Evolutionary conservation across 1,284 basidiomycete genomes (phyloP).

Genomic region (Ustilago bromivora): DNA sequence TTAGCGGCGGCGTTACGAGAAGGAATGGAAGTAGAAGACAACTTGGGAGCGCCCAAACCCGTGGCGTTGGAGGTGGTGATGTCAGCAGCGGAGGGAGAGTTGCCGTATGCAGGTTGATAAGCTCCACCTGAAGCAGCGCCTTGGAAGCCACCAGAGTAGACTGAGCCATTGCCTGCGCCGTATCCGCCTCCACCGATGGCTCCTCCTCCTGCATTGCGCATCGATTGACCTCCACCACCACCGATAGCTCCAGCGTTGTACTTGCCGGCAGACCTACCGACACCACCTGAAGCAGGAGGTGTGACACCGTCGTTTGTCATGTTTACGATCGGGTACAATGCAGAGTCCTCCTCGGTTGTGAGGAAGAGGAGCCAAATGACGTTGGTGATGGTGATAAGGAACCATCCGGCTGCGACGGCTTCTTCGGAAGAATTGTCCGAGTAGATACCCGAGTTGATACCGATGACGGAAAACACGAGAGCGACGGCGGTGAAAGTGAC

Average conservation of each 20-base stretch:
- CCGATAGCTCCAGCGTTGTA: slow-evolving; percentile 23
- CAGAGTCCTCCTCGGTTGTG: slow-evolving; percentile 92
- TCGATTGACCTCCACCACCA: slow-evolving; percentile 18
- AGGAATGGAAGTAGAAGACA: slow-evolving; percentile 39
- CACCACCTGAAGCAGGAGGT: slow-evolving; percentile 72
- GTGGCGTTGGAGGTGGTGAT: slow-evolving; percentile 53
- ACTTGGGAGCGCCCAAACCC: slow-evolving; percentile 40
- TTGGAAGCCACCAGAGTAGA: slow-evolving; percentile 46
- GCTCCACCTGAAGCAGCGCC: slow-evolving; percentile 21
- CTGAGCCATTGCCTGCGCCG: slow-evolving; percentile 46
- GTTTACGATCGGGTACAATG: slow-evolving; percentile 84
- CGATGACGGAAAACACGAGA: slow-evolving; percentile 86
- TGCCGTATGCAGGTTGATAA: slow-evolving; percentile 64
- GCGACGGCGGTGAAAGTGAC: slow-evolving; percentile 86
- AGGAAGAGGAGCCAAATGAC: slow-evolving; percentile 95
- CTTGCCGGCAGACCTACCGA: slow-evolving; percentile 7
- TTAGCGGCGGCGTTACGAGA: slow-evolving; percentile 21
- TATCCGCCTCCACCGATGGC: slow-evolving; percentile 31
- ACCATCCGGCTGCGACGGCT: slow-evolving; percentile 92
- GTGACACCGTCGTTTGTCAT: slow-evolving; percentile 87
- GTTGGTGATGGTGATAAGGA: slow-evolving; percentile 85
- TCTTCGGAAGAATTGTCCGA: slow-evolving; percentile 22
- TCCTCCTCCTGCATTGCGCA: slow-evolving; percentile 40
- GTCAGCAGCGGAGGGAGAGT: slow-evolving; percentile 63
- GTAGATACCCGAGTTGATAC: slow-evolving; percentile 74